Percentiles rank a stretch among this genome's conserved stretches.
Conservation (phyloP, 345 rosid species). For the Kernera saxatilis region DNA sequence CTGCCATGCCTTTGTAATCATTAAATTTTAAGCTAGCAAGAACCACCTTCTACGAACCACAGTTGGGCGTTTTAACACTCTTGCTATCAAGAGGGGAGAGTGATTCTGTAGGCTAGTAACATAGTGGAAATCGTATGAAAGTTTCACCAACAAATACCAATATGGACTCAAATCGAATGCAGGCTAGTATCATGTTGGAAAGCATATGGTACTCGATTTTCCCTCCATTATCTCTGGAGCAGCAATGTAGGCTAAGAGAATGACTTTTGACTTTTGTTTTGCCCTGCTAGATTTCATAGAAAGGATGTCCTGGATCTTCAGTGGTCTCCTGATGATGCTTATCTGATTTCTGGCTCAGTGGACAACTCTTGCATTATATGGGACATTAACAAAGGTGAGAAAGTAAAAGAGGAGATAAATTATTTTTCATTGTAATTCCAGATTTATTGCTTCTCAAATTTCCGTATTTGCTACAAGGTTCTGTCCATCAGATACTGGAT, state of each 20-base stretch:
- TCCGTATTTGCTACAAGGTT: conserved; percentile 45
- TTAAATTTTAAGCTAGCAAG: not conserved
- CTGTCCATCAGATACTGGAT: conserved; percentile 83
- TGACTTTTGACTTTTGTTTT: not conserved
- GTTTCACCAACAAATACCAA: not conserved
- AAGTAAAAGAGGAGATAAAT: not conserved
- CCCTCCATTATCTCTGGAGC: not conserved
- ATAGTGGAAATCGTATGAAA: not conserved
- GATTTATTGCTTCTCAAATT: not conserved
- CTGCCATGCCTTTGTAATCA: not conserved
- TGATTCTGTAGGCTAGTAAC: not conserved
- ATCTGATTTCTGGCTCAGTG: conserved; percentile 88
- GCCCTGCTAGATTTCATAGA: conserved; percentile 66
- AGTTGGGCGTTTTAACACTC: not conserved
- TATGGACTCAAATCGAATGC: not conserved
- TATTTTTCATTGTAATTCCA: not conserved
- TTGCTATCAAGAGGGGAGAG: not conserved
- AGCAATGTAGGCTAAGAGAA: not conserved
- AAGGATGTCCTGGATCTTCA: conserved; percentile 89
- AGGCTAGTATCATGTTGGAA: not conserved
- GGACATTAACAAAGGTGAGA: conserved; percentile 85
- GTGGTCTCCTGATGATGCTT: conserved; percentile 81
- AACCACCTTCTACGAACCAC: not conserved
- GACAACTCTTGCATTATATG: conserved; percentile 97
- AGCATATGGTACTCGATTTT: not conserved